Conservation (phyloP, 2,329 filamentous ascomycete genomes). For the Venturia pyrina region DNA sequence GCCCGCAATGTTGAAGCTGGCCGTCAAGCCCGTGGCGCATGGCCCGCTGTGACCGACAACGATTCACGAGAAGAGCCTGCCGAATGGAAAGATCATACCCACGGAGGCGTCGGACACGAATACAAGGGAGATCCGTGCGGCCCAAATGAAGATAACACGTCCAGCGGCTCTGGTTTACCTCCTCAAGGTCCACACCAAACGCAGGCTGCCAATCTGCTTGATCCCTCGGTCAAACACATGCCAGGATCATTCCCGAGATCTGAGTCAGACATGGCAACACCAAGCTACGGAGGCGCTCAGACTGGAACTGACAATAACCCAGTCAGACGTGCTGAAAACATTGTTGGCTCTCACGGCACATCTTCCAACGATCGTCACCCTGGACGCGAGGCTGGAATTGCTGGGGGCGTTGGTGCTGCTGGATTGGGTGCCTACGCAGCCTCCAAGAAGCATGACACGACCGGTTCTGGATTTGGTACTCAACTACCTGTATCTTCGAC, state of each 20-base stretch:
- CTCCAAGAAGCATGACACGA: not conserved
- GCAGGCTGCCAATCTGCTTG: not conserved
- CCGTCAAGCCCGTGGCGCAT: not conserved
- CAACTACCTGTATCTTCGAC: not conserved
- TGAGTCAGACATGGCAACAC: not conserved
- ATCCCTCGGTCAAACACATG: not conserved
- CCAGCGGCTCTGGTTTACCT: not conserved
- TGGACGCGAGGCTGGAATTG: not conserved
- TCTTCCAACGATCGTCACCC: not conserved
- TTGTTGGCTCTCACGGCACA: not conserved
- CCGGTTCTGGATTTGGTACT: not conserved
- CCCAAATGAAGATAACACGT: not conserved
- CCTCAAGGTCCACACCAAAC: conserved; percentile 5
- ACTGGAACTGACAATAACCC: not conserved
- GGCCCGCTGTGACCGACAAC: not conserved
- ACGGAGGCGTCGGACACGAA: not conserved
- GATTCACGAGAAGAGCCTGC: conserved; percentile 1
- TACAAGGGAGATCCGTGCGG: not conserved
- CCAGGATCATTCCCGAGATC: not conserved
- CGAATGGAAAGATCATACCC: not conserved
- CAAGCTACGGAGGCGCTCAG: not conserved
- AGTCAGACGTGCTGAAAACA: not conserved
- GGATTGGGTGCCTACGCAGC: conserved; percentile 2
- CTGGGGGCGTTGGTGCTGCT: not conserved
- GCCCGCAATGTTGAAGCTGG: not conserved